Evolutionary conservation across 148 eudicot species (phyloP), one percentile per base, ranked within the genome.

Genomic region (Talinum fruticosum): DNA sequence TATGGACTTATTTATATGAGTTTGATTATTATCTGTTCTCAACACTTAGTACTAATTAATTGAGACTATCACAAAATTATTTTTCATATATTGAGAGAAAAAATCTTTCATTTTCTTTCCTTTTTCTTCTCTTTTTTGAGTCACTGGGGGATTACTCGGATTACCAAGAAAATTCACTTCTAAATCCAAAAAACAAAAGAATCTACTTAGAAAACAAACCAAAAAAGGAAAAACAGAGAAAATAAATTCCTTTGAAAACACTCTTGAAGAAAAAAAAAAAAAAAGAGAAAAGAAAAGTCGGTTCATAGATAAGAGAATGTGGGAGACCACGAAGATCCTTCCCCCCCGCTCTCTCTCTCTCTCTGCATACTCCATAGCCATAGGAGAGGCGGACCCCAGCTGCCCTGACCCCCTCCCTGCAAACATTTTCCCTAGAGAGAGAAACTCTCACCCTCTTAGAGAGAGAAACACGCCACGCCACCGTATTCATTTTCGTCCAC

Each of bases 321-420:
- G 83, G 87, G 83, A 77, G 73, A 83, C 82, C 86, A 83, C 85
- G 82, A 83, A 83, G 71, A 57, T 62, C 12, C 34, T 72, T 28
- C 18, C 32, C 66, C 29, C 33, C 13, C 66, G 13, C 66, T 28
- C 66, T 12, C 32, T 62, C 66, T 59, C 32, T 62, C 32, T 62
- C 66, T 62, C 66, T n/a, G n/a, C n/a, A n/a, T n/a, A n/a, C n/a
- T n/a, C n/a, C 33, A 62, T 10, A 62, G 66, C 32, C 2, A n/a
- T 26, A 26, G 66, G 16, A 28, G 66, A 29, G 28, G 66, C 26
- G 33, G 66, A 62, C 66, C 66, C 66, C 34, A 28, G 66, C 66
- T 62, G 66, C 26, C 64, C 61, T 23, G 24, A 54, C 61, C n/a
- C 61, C 44, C 44, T 10, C 44, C 44, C 44, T 38, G 47, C 47